A percentile compares a stretch with the other conserved stretches of the same genome.
Conservation (phyloP, 306 rosid genomes). For the Phaseolus lunatus region DNA sequence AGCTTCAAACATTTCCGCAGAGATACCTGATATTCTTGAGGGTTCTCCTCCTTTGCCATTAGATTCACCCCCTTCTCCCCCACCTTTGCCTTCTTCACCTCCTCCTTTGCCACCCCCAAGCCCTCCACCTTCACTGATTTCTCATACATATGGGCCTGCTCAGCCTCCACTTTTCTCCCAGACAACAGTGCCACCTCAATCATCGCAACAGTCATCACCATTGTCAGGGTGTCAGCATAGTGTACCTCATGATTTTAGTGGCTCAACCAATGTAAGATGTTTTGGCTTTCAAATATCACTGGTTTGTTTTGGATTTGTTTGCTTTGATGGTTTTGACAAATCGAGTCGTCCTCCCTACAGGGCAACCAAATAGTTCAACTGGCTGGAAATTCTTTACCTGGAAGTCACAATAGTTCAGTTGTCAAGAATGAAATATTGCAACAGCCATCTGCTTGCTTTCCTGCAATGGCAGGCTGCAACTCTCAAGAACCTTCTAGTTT, state of each 20-base stretch:
- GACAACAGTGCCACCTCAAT: conserved; percentile 60
- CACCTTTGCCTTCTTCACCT: conserved; percentile 82
- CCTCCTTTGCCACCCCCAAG: conserved; percentile 62
- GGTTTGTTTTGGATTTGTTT: conserved; percentile 26
- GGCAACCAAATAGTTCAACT: conserved; percentile 70
- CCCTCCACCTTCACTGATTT: conserved; percentile 56
- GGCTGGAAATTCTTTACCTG: conserved; percentile 66
- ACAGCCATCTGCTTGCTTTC: conserved; percentile 53
- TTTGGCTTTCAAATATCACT: neutral
- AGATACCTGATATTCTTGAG: conserved; percentile 59
- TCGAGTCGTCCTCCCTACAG: conserved; percentile 49
- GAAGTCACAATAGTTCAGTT: conserved; percentile 55
- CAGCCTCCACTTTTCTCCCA: conserved; percentile 59
- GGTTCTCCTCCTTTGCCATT: conserved; percentile 86
- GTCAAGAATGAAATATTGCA: conserved; percentile 60
- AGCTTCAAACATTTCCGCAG: conserved; percentile 46
- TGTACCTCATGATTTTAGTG: conserved; percentile 58
- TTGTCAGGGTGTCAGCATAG: conserved; percentile 63
- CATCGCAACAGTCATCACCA: conserved; percentile 65
- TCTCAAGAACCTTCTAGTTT: conserved; percentile 72
- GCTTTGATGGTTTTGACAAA: conserved; percentile 20
- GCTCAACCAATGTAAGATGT: conserved; percentile 62
- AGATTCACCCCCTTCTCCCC: conserved; percentile 83
- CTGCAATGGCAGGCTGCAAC: conserved; percentile 61
- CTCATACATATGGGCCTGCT: conserved; percentile 59